Evolutionary conservation across 2,329 filamentous ascomycete genomes (phyloP), one percentile per base, ranked within the genome.

Genomic region (Talaromyces marneffei): DNA sequence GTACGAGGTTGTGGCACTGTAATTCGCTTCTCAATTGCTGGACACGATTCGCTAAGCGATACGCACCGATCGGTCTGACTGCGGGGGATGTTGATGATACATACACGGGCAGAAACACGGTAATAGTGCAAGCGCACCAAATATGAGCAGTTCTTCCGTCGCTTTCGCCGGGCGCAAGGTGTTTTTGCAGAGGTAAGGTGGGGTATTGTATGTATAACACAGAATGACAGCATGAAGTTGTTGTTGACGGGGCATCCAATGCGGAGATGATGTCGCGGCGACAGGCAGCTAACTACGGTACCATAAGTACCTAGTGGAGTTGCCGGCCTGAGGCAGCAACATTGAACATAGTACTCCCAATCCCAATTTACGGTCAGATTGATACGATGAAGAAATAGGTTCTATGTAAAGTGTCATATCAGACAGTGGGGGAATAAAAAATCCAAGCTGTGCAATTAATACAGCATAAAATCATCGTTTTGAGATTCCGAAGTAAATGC

Each of bases 241-340:
- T 58, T 56, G 23, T 39, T 42, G 54, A 40, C 29, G 33, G 18
- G 29, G 31, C 58, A 29, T 31, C 39, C 27, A 52, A 50, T 50
- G 59, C 59, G 59, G 59, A 61, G 59, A 50, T 57, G 53, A 54
- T 61, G 52, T 56, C 39, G 59, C 59, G 59, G 52, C 52, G 39
- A 50, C 27, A 6, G 27, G 40, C 52, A 33, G 23, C 33, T 39
- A 29, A 33, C 39, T 37, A 14, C n/a, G n/a, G n/a, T n/a, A n/a
- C n/a, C n/a, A n/a, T n/a, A n/a, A n/a, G n/a, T n/a, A n/a, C n/a
- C n/a, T n/a, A n/a, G n/a, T n/a, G n/a, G n/a, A n/a, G n/a, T n/a
- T 61, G 25, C 20, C 39, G 40, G 59, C 59, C 59, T 57, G 59
- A 60, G 58, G 58, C 58, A 60, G 37, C 16, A 44, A 60, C 23